Evolutionary conservation across 2,329 filamentous ascomycete species (phyloP).

Genomic region (Fusarium torulosum): DNA sequence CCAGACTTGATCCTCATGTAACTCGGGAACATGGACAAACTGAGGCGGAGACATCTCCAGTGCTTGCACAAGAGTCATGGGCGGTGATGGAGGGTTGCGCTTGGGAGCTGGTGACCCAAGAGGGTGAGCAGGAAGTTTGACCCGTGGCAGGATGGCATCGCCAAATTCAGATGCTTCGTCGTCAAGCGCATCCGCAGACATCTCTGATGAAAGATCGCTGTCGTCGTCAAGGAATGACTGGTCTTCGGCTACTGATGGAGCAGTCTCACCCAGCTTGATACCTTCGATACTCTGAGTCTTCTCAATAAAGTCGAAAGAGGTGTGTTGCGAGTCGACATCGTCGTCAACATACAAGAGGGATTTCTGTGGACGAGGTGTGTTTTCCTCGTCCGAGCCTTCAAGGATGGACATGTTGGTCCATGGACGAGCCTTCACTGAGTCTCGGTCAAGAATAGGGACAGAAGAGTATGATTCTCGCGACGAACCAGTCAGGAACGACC

Average conservation of each 20-base stretch:
- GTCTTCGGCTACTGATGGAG: constrained; percentile 49
- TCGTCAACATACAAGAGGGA: constrained; percentile 32
- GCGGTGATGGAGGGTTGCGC: constrained; percentile 49
- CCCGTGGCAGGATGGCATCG: constrained; percentile 30
- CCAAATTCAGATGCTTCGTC: constrained; percentile 58
- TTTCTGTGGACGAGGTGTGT: constrained; percentile 43
- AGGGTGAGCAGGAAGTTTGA: constrained; percentile 53
- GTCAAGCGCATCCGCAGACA: constrained; percentile 65
- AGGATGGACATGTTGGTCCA: constrained; percentile 70
- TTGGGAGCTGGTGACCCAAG: constrained; percentile 52
- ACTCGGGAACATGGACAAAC: constrained; percentile 40
- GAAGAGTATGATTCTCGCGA: constrained; percentile 83
- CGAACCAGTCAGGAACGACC: constrained; percentile 68
- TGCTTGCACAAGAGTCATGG: constrained; percentile 47
- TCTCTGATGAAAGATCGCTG: constrained; percentile 72
- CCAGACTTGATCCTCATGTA: constrained; percentile 46
- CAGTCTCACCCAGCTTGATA: constrained; percentile 55
- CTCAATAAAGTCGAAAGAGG: constrained; percentile 67
- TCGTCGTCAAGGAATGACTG: constrained; percentile 65
- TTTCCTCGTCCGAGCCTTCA: constrained; percentile 60
- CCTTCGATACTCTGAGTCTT: constrained; percentile 66
- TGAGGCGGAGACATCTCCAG: constrained; percentile 47
- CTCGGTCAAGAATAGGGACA: constrained; percentile 80
- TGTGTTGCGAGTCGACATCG: constrained; percentile 50
- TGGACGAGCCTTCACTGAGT: constrained; percentile 63